phyloP scores from a whole-genome alignment of 495 filamentous ascomycete genomes.

The Polyplosphaeria fusca region DNA sequence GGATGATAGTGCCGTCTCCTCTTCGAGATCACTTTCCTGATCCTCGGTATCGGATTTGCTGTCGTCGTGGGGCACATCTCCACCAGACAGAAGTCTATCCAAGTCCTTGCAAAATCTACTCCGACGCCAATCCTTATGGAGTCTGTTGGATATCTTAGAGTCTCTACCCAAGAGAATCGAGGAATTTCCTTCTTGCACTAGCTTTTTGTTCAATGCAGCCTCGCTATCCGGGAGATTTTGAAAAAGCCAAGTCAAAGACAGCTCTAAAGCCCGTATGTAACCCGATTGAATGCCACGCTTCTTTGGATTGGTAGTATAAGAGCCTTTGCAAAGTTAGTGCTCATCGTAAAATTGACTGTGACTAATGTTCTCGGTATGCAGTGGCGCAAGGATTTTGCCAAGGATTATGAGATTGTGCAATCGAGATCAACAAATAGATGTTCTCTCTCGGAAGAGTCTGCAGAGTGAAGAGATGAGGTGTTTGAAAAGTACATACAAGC shows the following conservation, averaged over 20 bases:
- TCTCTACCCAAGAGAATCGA: conserved; percentile 31
- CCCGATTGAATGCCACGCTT: conserved; percentile 67
- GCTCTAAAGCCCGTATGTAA: conserved; percentile 61
- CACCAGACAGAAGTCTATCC: conserved; percentile 35
- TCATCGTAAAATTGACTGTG: too few relatives aligned
- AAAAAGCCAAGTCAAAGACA: conserved; percentile 45
- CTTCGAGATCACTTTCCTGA: neutral
- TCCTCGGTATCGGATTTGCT: neutral
- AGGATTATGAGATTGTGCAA: too few relatives aligned
- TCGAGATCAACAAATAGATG: too few relatives aligned
- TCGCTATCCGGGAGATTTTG: conserved; percentile 40
- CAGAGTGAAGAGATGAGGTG: too few relatives aligned
- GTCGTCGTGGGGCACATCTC: conserved; percentile 1
- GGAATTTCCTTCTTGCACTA: conserved; percentile 16
- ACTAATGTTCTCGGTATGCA: too few relatives aligned
- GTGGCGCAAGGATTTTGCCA: too few relatives aligned
- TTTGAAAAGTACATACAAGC: too few relatives aligned
- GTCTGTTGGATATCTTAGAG: conserved; percentile 25
- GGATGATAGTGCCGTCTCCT: neutral
- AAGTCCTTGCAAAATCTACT: conserved; percentile 35
- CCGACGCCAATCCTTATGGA: conserved; percentile 39
- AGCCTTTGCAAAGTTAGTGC: too few relatives aligned
- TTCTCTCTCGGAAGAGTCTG: too few relatives aligned
- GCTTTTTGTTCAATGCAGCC: conserved; percentile 29
- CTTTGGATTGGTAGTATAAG: conserved; percentile 66